Conservation (phyloP, 345 rosid species). For the Brassica incana region DNA sequence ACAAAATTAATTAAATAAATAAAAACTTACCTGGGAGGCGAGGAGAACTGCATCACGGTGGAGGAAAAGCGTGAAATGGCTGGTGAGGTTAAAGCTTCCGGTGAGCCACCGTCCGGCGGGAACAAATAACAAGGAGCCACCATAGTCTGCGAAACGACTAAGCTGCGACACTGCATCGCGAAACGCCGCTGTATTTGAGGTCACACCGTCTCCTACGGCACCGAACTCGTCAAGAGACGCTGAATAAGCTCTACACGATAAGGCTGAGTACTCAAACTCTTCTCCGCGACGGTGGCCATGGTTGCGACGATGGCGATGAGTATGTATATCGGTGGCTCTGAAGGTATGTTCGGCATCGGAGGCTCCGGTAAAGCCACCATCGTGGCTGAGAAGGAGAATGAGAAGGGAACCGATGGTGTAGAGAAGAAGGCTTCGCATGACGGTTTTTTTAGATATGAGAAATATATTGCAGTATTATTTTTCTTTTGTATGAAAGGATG, state of each 20-base stretch:
- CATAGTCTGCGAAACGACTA: conserved; percentile 51
- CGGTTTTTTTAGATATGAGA: conserved; percentile 16
- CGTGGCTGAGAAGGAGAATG: conserved; percentile 17
- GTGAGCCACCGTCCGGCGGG: conserved; percentile 93
- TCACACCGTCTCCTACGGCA: conserved; percentile 79
- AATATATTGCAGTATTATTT: background rate
- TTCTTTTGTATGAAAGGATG: background rate
- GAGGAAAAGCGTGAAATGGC: conserved; percentile 82
- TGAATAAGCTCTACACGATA: conserved; percentile 67
- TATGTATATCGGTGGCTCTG: conserved; percentile 25
- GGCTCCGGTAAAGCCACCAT: conserved; percentile 11
- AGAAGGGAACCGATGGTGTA: conserved; percentile 18
- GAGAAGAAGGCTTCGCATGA: conserved; percentile 29
- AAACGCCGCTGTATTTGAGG: conserved; percentile 74
- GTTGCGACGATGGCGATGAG: conserved; percentile 33
- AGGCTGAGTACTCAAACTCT: conserved; percentile 48
- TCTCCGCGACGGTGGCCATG: conserved; percentile 52
- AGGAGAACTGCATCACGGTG: conserved; percentile 77
- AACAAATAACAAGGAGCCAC: conserved; percentile 77
- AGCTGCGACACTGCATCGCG: conserved; percentile 60
- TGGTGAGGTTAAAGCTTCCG: conserved; percentile 83
- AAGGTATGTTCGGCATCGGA: conserved; percentile 15
- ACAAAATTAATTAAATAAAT: background rate
- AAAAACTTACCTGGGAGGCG: conserved; percentile 66
- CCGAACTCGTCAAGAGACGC: conserved; percentile 81